Evolutionary conservation across 352 stramenopile genomes (phyloP), one percentile per base, ranked within the genome.

Genomic region (Bremia lactucae): DNA sequence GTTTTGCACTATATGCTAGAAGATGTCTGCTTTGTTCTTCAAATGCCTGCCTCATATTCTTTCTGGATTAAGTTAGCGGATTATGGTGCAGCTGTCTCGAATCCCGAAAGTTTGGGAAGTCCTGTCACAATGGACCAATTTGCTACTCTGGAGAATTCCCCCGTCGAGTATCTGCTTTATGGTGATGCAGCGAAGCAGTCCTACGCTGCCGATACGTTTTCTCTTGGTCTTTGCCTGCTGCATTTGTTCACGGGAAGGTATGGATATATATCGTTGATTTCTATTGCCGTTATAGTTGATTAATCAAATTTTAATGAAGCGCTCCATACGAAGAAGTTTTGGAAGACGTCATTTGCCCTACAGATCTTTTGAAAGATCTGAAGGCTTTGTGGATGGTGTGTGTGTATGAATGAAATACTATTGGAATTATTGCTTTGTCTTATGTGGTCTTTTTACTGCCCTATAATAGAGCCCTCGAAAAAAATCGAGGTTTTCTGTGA

Each of bases 301-400:
- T n/a, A n/a, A n/a, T n/a, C n/a, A 28, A 25, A 22, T 36, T 25
- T 38, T 34, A 28, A 23, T 25, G 11, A 36, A 86, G 93, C 52
- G 79, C 67, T 29, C 96, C 96, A 2, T 99, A 99, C 57, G 96
- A 99, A 88, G 95, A 98, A 57, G 87, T 98, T 20, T 55, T 99
- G 15, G 82, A 96, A 38, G 65, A 80, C 34, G 94, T 98, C 10
- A 49, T 54, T 10, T 98, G 94, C 49, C 95, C 95, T 11, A n/a
- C 49, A 18, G 64, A 68, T 20, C 63, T 98, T 8, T 65, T 88
- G 28, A 65, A 68, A 15, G 83, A 83, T 35, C 56, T 98, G 9
- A 77, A 85, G 36, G 62, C 64, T 10, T 60, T 97, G 29, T 98
- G 94, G 94, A 77, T 68, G 68, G 71, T 88, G 49, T 19, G 65